Evolutionary conservation across 768 basidiomycete genomes (phyloP).

Genomic region (Tulasnella sp.): DNA sequence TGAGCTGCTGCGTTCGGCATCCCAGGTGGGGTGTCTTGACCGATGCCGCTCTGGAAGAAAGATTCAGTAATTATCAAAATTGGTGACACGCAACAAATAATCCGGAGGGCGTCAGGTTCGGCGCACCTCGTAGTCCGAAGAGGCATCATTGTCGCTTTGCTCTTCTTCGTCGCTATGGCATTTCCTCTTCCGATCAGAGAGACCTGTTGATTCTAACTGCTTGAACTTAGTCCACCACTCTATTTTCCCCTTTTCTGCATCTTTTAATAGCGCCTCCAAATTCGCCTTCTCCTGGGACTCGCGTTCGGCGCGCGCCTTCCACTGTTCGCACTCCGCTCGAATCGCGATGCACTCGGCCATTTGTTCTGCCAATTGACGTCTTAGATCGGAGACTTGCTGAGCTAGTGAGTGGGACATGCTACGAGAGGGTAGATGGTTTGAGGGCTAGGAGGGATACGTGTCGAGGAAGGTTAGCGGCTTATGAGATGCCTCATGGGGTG

Average conservation of each 20-base stretch:
- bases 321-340: not conserved
- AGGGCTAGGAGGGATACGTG: too few relatives aligned
- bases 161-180: not conserved
- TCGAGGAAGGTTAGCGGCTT: too few relatives aligned
- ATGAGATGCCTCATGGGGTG: too few relatives aligned
- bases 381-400: not conserved
- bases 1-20: too few relatives aligned
- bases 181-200: not conserved
- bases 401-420: not conserved
- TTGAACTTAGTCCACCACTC: not conserved
- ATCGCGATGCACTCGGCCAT: not conserved
- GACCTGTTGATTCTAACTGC: not conserved
- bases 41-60: too few relatives aligned
- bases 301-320: not conserved
- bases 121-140: too few relatives aligned
- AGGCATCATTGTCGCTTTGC: not conserved
- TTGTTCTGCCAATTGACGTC: not conserved
- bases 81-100: too few relatives aligned
- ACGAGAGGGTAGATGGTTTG: not conserved
- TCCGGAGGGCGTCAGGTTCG: too few relatives aligned
- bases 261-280: not conserved
- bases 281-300: not conserved
- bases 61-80: too few relatives aligned
- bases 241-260: not conserved
- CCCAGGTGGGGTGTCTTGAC: too few relatives aligned